Base-by-base conservation (phyloP, 1,284 basidiomycete genomes). In the Grifola frondosa region DNA sequence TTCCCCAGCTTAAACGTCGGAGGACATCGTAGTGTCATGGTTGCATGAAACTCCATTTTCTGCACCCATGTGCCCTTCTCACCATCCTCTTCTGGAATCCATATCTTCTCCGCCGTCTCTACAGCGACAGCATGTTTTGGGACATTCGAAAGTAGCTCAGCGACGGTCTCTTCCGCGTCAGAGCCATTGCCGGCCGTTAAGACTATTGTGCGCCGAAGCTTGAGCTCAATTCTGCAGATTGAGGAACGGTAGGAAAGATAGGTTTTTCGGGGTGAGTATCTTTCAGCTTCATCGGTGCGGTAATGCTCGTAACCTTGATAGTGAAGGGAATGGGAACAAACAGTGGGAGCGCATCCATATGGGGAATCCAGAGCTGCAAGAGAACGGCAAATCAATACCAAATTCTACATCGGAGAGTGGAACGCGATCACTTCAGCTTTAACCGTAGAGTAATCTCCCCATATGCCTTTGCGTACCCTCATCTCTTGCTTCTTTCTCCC, bases 281-380 rank as follows among this genome's bases (percentile, higher is more conserved):
- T 25, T 51, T 51, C 21, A 42, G 49, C 22, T 43, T 48, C 23
- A 34, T 33, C 13, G 46, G 46, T 15, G 49, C 42, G 9, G 46
- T 40, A 30, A 32, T 28, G 22, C 46, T 46, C 11, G 46, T 48
- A 30, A 51, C 12, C 17, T 48, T 31, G 37, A 51, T 48, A 23
- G 43, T 45, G 37, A 48, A 51, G 10, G 49, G 49, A 15, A 51
- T 30, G 16, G 40, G 29, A 9, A 46, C 43, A 38, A 51, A 51
- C 17, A 51, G 49, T 20, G 49, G 49, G 19, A 51, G 43, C 8
- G 37, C 37, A 38, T 51, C 49, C 4, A 51, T 30, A 17, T 51
- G 46, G 15, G 49, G 49, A 6, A 51, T 34, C 25, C 45, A 30
- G 12, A 51, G 34, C 49, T 51, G 40, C 6, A 19, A 20, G 10